Conservation (phyloP, 495 filamentous ascomycete genomes). For the Aspergillus bertholletiae region DNA sequence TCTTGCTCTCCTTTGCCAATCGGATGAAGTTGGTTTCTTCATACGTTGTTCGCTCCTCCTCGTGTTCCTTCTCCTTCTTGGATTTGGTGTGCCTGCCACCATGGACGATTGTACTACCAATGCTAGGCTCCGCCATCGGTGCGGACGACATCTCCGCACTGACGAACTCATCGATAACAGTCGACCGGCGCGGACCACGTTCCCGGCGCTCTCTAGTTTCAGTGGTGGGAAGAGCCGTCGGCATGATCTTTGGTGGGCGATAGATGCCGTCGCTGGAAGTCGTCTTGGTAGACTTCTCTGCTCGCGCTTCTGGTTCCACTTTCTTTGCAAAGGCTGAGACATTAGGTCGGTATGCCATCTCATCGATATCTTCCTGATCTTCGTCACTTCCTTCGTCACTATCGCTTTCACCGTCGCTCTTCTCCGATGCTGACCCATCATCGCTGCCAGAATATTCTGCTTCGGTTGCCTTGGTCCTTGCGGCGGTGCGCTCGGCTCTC, state of each 20-base stretch:
- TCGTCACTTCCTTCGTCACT: conserved; percentile 40
- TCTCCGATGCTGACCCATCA: conserved; percentile 22
- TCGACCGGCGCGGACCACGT: conserved; percentile 54
- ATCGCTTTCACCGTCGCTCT: conserved; percentile 24
- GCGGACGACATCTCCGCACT: conserved; percentile 72
- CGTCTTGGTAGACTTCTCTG: conserved; percentile 20
- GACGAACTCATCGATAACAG: conserved; percentile 83
- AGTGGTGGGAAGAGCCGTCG: conserved; percentile 59
- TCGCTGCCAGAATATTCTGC: conserved; percentile 20
- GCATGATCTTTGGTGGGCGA: conserved; percentile 78
- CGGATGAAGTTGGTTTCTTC: conserved; percentile 87
- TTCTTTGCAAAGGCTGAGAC: conserved; percentile 54
- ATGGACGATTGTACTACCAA: conserved; percentile 74
- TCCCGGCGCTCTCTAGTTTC: conserved; percentile 56
- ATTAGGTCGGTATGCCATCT: conserved; percentile 67
- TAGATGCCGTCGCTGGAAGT: conserved; percentile 61
- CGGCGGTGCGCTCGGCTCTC: conserved; percentile 27
- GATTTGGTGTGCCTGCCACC: conserved; percentile 73
- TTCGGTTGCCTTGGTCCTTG: conserved; percentile 24
- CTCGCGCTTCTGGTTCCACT: conserved; percentile 23
- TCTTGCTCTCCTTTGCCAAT: conserved; percentile 77
- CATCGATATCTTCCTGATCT: conserved; percentile 48
- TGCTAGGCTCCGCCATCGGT: conserved; percentile 74
- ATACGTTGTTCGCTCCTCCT: conserved; percentile 70
- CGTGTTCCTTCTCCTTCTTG: conserved; percentile 61